A percentile compares a stretch with the other conserved stretches of the same genome.
These are phyloP conservation scores for Stephania japonica DNA, from an alignment of 164 flowering plant genomes.

Conservation along the genomic window DNA sequence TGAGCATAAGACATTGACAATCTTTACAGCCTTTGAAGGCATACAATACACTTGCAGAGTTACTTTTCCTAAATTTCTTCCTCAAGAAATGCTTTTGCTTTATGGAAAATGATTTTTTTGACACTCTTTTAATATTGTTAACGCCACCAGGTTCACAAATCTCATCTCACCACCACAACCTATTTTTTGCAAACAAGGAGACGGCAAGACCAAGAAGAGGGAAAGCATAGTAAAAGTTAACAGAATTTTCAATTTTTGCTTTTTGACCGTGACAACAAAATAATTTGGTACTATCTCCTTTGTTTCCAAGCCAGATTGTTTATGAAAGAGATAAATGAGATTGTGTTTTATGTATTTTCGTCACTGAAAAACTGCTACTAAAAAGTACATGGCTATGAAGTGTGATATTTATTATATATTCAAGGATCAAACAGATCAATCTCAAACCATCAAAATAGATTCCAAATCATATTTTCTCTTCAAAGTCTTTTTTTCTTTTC, in stretches of 20 bases:
- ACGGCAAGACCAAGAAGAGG: slow-evolving; percentile 1
- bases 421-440: background rate
- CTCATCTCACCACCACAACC: background rate
- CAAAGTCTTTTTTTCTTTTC: too few species aligned
- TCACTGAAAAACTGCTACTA: background rate
- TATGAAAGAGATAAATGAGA: background rate
- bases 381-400: background rate
- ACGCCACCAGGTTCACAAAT: background rate
- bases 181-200: slow-evolving; percentile 4
- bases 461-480: too few species aligned
- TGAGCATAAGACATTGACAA: background rate
- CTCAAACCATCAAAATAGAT: background rate
- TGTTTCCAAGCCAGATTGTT: background rate
- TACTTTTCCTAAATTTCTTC: background rate
- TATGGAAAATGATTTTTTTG: too few species aligned
- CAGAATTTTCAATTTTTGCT: slow-evolving; percentile 2
- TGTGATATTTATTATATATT: background rate
- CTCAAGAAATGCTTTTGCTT: background rate
- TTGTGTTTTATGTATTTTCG: background rate
- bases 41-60: slow-evolving; percentile 1
- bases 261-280: background rate
- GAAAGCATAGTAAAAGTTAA: background rate
- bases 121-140: slow-evolving; percentile 1
- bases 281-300: background rate
- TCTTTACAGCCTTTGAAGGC: slow-evolving; percentile 11